Conservation (phyloP, 2,329 filamentous ascomycete genomes). For the Massarina eburnea region DNA sequence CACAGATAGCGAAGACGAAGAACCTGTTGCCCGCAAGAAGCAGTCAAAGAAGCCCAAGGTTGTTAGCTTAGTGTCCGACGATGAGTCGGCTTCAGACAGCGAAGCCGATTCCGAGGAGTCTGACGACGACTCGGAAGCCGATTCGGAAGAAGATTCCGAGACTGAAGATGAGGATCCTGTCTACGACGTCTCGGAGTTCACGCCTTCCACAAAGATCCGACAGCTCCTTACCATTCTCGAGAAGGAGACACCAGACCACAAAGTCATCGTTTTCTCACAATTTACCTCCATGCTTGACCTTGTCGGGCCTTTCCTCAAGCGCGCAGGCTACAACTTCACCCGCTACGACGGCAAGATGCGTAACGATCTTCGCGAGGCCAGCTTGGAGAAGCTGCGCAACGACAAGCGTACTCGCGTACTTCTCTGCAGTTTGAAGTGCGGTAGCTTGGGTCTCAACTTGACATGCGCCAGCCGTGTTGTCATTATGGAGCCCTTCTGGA, state of each 20-base stretch:
- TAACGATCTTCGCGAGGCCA: constrained; percentile 88
- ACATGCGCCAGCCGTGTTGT: constrained; percentile 92
- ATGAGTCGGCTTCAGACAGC: constrained; percentile 35
- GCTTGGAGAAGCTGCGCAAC: constrained; percentile 73
- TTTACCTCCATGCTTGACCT: constrained; percentile 98
- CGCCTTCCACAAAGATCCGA: constrained; percentile 86
- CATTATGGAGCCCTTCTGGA: constrained; percentile 98
- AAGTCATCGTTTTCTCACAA: constrained; percentile 98
- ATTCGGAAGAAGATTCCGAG: constrained; percentile 48
- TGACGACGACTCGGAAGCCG: constrained; percentile 44
- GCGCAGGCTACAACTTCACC: constrained; percentile 74
- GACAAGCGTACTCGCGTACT: constrained; percentile 77
- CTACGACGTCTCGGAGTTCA: constrained; percentile 50
- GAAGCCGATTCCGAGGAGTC: constrained; percentile 28
- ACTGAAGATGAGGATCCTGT: constrained; percentile 40
- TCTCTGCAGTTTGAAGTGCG: constrained; percentile 92
- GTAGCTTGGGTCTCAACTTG: constrained; percentile 87
- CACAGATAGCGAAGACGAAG: constrained; percentile 44
- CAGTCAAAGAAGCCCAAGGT: constrained; percentile 47
- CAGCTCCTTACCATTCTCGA: constrained; percentile 79
- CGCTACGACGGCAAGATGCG: constrained; percentile 95
- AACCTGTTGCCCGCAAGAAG: constrained; percentile 28
- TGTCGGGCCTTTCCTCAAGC: constrained; percentile 84
- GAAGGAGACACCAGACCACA: constrained; percentile 77
- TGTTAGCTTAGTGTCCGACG: constrained; percentile 56